phyloP scores from a whole-genome alignment of 176 grass and related monocot genomes.

The Pharus latifolius region DNA sequence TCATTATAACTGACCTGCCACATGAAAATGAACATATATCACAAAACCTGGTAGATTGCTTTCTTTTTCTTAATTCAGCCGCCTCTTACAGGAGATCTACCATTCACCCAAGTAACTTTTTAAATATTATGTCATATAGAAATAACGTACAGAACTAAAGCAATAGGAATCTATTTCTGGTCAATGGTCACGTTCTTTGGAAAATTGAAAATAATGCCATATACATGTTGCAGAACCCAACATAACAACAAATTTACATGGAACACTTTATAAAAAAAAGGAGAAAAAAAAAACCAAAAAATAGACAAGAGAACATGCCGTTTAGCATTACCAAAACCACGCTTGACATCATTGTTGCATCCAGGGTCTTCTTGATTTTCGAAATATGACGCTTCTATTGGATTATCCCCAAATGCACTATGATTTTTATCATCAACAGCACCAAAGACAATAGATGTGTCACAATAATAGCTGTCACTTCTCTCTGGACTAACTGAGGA shows the following conservation, averaged over 20 bases:
- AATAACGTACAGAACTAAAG: background rate
- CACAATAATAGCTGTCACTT: background rate
- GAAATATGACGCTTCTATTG: constrained; percentile 24
- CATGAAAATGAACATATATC: background rate
- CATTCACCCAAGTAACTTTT: background rate
- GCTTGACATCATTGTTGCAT: constrained; percentile 1
- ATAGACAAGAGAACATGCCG: constrained; percentile 40
- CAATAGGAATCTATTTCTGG: background rate
- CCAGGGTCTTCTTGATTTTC: constrained; percentile 7
- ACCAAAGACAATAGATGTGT: background rate
- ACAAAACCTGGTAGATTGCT: background rate
- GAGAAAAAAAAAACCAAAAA: constrained; percentile 1
- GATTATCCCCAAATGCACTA: constrained; percentile 10
- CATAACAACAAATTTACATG: background rate
- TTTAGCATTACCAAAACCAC: constrained; percentile 54
- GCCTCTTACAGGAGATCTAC: background rate
- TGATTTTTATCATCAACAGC: constrained; percentile 8
- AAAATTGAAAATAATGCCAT: background rate
- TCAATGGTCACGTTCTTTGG: background rate
- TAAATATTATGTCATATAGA: background rate
- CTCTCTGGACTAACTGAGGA: constrained; percentile 3
- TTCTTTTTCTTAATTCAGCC: constrained; percentile 1
- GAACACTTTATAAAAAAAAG: background rate
- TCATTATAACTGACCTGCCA: background rate
- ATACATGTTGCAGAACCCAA: background rate